Conservation (phyloP, 1,284 basidiomycete species). For the Naganishia sp. region DNA sequence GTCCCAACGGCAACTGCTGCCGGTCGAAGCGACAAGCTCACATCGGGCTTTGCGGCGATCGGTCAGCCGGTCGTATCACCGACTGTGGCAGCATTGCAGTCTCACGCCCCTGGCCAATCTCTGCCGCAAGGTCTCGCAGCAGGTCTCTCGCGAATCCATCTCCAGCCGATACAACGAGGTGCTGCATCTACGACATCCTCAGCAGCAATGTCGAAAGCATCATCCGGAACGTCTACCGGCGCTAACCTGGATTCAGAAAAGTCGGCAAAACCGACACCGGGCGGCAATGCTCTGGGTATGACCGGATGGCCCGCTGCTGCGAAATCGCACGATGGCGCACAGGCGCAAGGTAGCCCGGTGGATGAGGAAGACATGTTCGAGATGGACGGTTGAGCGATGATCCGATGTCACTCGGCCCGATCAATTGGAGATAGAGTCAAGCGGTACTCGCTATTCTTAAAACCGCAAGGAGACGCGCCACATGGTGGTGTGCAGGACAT, state of each 20-base stretch:
- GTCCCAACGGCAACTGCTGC: conserved; percentile 4
- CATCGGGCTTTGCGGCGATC: conserved; percentile 28
- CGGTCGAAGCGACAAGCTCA: conserved; percentile 13
- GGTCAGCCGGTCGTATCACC: conserved; percentile 44
- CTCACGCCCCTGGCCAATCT: conserved; percentile 52
- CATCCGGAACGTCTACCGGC: conserved; percentile 4
- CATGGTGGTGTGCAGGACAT: no score
- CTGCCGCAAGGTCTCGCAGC: conserved; percentile 52
- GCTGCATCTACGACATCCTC: neutral
- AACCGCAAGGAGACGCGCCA: no score
- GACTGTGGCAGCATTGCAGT: conserved; percentile 43
- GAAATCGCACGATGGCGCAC: conserved; percentile 26
- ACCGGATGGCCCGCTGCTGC: conserved; percentile 15
- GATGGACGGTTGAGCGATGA: conserved; percentile 40
- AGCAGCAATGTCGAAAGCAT: conserved; percentile 2
- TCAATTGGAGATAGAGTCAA: no score
- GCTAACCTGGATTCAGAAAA: conserved; percentile 11
- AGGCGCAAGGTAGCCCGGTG: conserved; percentile 13
- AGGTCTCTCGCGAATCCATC: conserved; percentile 51
- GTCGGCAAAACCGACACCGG: conserved; percentile 10
- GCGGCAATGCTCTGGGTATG: conserved; percentile 6
- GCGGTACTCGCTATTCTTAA: no score
- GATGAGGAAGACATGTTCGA: conserved; percentile 42
- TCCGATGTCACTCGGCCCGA: no score
- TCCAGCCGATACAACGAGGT: conserved; percentile 37